Percentiles rank a stretch among this genome's conserved stretches.
Evolutionary conservation across 495 filamentous ascomycete genomes (phyloP).

Genomic region (Parathielavia appendiculata): DNA sequence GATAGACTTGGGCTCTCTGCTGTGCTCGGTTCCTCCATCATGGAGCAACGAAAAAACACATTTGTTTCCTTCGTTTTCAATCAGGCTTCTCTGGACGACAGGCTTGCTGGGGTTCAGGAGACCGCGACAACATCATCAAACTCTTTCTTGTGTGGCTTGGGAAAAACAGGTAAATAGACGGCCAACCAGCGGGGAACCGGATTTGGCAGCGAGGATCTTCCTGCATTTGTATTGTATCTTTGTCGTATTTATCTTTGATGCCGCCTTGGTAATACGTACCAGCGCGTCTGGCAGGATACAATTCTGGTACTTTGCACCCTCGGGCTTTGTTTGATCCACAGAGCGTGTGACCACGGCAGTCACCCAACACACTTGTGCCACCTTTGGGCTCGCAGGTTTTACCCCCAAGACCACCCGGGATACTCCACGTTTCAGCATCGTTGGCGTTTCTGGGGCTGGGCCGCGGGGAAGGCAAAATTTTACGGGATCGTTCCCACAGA

Average conservation of each 20-base stretch:
- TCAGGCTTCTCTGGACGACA: background rate
- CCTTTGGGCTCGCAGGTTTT: background rate
- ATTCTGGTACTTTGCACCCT: background rate
- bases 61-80: constrained; percentile 2
- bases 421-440: constrained; percentile 12
- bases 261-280: background rate
- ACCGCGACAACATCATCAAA: constrained; percentile 3
- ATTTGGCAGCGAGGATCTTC: background rate
- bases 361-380: constrained; percentile 1
- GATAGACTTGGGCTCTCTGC: constrained; percentile 22
- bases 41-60: constrained; percentile 10
- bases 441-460: constrained; percentile 3
- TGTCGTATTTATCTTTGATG: background rate
- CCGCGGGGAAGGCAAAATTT: constrained; percentile 5
- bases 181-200: background rate
- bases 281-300: background rate
- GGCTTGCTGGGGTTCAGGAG: background rate
- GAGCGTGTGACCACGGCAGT: background rate
- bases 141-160: background rate
- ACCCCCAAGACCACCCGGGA: background rate
- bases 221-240: background rate
- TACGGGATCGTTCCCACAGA: background rate
- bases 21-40: constrained; percentile 4
- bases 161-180: constrained; percentile 3
- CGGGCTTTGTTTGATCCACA: background rate